These are phyloP conservation scores for Rhynchospora pubera DNA, from an alignment of 176 grass and related monocot species.

Conservation along the genomic window DNA sequence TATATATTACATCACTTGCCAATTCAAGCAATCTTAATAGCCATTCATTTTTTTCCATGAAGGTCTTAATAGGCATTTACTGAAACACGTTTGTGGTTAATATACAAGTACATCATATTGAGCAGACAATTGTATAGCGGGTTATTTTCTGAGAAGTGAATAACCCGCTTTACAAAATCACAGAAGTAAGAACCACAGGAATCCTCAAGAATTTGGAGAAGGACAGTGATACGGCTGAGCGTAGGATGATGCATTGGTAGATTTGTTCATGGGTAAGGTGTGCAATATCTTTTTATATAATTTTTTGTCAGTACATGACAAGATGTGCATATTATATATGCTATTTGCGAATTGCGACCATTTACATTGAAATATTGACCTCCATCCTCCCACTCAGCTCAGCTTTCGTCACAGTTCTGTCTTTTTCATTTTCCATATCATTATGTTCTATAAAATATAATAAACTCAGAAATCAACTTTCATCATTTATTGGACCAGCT, in stretches of 20 bases:
- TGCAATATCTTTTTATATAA: background rate
- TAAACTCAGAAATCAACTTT: background rate
- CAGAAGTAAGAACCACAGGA: background rate
- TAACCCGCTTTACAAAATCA: background rate
- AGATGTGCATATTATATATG: background rate
- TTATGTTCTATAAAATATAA: background rate
- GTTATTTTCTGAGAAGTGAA: background rate
- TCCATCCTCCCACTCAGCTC: background rate
- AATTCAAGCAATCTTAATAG: no score
- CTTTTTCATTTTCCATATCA: background rate
- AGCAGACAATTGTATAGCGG: background rate
- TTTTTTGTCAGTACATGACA: background rate
- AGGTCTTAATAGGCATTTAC: no score
- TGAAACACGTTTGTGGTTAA: no score
- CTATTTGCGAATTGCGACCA: background rate
- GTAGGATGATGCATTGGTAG: background rate
- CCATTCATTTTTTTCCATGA: no score
- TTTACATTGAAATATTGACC: background rate
- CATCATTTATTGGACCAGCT: background rate
- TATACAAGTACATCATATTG: background rate
- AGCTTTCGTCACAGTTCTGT: background rate
- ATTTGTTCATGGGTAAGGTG: background rate
- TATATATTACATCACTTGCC: no score
- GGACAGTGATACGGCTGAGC: background rate
- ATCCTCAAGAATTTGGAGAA: background rate